Base-by-base conservation (phyloP, 1,284 basidiomycete species). In the Puccinia brachypodii region DNA sequence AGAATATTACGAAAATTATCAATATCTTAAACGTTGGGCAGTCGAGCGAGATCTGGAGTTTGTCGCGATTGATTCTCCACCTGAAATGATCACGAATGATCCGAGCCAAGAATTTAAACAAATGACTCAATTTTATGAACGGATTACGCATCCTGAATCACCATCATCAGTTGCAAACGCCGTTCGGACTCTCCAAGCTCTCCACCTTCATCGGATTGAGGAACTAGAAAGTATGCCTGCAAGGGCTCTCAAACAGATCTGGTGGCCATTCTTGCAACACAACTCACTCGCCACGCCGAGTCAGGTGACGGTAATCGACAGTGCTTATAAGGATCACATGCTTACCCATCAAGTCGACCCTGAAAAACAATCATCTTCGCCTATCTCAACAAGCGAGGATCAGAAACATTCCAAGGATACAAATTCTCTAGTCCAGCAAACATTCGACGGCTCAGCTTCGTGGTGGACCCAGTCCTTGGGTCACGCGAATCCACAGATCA, bases 201-300 rank as follows among this genome's bases (percentile, higher is more conserved):
- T 89, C 33, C 96, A 98, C 86, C 82, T 85, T 0, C 84, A 86
- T 42, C 90, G 96, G 13, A 87, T 97, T 9, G 85, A 89, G 1
- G 90, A 93, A 64, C 89, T 98, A 3, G 89, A 90, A 64, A 90
- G 91, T 0, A 94, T 97, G 91, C 91, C 94, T 0, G 87, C 88
- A 16, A 90, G 96, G 40, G 92, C 95, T 0, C 87, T 93, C 71
- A 89, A 94, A 76, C 89, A 89, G 0, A 89, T 97, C 78, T 98
- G 96, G 96, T 99, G 95, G 95, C 96, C 96, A 0, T 98, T 98
- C 86, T 94, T 96, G 0, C 96, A 99, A 86, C 96, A 99, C 85
- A 91, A 91, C 0, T 88, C 91, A 53, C 88, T 94, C 58, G 89
- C 90, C 82, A 88, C 88, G 66, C 90, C 91, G 81, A 87, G 90